Base-by-base conservation (phyloP, 768 basidiomycete genomes). In the Russula brevipes region DNA sequence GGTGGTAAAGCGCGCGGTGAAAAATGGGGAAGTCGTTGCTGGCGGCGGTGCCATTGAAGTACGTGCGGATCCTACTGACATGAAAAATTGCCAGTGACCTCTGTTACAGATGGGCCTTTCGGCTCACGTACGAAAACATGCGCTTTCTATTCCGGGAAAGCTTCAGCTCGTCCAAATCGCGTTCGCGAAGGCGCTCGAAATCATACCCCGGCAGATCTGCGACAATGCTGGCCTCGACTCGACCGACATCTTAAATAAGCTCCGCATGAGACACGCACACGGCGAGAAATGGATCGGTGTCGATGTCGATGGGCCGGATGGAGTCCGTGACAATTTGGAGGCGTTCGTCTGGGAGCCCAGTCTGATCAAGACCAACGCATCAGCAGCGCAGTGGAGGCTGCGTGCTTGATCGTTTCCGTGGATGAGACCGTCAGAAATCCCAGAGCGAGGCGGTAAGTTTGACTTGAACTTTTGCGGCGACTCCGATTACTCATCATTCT, bases 291-390 rank as follows among this genome's bases (percentile, higher is more conserved):
- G 94, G 94, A 87, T 82, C 50, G 97, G 97, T 64, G 94, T 98
- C 14, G 94, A 97, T 68, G 93, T 99, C 33, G 95, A 98, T 59
- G 89, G 89, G 12, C 76, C 81, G 4, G 88, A 91, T 35, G 92
- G 94, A 19, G 91, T 98, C 33, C 86, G 92, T 59, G 86, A 99
- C 76, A 99, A 98, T 76, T 87, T 98, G 87, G 92, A 93, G 57
- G 89, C 91, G 50, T 99, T 98, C 71, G 96, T 99, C 8, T 98
- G 97, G 96, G 97, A 98, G 73, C 96, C 97, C 16, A 89, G 89
- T 66, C 79, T 98, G 63, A 91, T 98, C 70, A 99, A 98, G 78
- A 76, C 86, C 51, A 99, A 99, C 71, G 97, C 97, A 87, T 99
- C 71, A 88, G 86, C 74, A 96, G 95, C 71, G 97, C 97, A 5